These are phyloP conservation scores for Lepidium africanum DNA, from an alignment of 345 rosid genomes.

Conservation along the genomic window DNA sequence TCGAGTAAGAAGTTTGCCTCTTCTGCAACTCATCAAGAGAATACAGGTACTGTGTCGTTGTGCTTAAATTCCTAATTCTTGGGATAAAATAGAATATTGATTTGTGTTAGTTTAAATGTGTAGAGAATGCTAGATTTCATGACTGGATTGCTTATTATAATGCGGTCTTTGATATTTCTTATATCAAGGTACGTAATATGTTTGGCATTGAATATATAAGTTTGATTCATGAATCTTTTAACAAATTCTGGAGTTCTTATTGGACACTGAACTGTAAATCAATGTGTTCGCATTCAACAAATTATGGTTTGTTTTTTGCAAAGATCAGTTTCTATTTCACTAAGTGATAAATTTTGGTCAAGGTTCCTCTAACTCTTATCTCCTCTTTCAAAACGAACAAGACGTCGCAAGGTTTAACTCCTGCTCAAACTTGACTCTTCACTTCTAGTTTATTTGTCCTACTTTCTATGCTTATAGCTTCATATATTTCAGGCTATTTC, in stretches of 20 bases:
- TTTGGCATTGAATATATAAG: neutral
- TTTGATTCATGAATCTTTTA: neutral
- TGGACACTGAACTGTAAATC: conserved; percentile 68
- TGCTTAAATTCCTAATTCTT: neutral
- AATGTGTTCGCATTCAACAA: conserved; percentile 65
- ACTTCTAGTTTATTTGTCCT: neutral
- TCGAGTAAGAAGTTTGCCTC: conserved; percentile 39
- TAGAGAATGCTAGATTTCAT: conserved; percentile 50
- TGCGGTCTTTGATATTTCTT: conserved; percentile 71
- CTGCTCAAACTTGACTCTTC: conserved; percentile 6
- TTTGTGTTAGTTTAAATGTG: conserved; percentile 1
- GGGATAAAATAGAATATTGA: neutral
- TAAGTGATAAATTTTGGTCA: neutral
- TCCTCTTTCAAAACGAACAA: conserved; percentile 50
- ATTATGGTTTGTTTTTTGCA: conserved; percentile 44
- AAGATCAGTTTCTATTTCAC: neutral
- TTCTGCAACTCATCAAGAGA: conserved; percentile 40
- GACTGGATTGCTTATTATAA: conserved; percentile 83
- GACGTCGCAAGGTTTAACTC: conserved; percentile 52
- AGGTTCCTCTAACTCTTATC: conserved; percentile 19
- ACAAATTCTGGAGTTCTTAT: conserved; percentile 41
- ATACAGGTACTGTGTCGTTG: conserved; percentile 39
- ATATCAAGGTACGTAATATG: conserved; percentile 61
- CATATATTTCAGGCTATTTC: conserved; percentile 54
- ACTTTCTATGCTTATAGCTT: conserved; percentile 11